phyloP scores from a whole-genome alignment of 169 alveolate species.

The Cryptosporidium ubiquitum region DNA sequence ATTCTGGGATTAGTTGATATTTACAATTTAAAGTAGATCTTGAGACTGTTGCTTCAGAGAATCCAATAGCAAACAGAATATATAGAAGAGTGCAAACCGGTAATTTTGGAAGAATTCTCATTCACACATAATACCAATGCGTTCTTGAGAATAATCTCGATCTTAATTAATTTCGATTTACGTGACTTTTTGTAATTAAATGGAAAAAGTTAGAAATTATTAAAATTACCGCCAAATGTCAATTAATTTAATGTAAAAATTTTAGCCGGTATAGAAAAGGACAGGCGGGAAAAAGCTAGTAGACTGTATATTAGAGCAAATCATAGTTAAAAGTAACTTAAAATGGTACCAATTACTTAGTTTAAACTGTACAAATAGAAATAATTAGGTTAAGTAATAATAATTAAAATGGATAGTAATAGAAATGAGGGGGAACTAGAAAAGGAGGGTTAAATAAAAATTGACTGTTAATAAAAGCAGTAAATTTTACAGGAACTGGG shows the following conservation, averaged over 20 bases:
- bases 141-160: background rate
- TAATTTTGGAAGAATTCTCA: slow-evolving; percentile 9
- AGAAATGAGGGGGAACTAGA: slow-evolving; percentile 6
- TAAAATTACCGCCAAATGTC: background rate
- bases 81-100: background rate
- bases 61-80: background rate
- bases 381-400: background rate
- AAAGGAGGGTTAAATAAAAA: slow-evolving; percentile 14
- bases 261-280: background rate
- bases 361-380: background rate
- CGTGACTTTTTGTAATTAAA: background rate
- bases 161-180: background rate
- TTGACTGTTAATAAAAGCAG: slow-evolving; percentile 4
- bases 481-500: background rate
- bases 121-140: slow-evolving; percentile 62
- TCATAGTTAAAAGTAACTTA: background rate
- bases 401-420: background rate
- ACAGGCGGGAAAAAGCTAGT: background rate
- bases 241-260: background rate
- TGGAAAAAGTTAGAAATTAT: background rate
- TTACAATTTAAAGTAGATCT: slow-evolving; percentile 48
- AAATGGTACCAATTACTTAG: background rate
- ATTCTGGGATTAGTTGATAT: slow-evolving; percentile 55
- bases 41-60: slow-evolving; percentile 8
- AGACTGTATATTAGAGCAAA: background rate